These are phyloP conservation scores for Alternaria gaisen DNA, from an alignment of 2,329 filamentous ascomycete species.

Conservation along the genomic window DNA sequence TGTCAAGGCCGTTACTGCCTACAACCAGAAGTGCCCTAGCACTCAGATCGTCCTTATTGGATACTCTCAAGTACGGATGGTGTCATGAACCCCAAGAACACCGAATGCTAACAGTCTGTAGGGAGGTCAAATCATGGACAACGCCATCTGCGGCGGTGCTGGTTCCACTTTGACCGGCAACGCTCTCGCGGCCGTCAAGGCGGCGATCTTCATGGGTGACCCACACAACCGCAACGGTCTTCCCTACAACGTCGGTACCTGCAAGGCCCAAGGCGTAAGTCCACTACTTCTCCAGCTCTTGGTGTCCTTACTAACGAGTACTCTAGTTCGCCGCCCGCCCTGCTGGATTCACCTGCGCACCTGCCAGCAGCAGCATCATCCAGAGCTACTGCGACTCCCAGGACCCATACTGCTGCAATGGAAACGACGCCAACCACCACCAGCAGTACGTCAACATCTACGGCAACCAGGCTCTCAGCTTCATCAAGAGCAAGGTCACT, in stretches of 20 bases:
- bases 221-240: conserved; percentile 66
- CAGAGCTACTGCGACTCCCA: conserved; percentile 71
- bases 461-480: conserved; percentile 65
- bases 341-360: conserved; percentile 64
- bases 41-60: conserved; percentile 69
- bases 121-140: conserved; percentile 71
- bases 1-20: conserved; percentile 66
- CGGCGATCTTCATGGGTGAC: conserved; percentile 71
- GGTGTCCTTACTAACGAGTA: conserved; percentile 5
- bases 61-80: conserved; percentile 64
- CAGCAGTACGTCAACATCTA: conserved; percentile 70
- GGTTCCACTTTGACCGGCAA: conserved; percentile 58
- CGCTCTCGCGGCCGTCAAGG: conserved; percentile 66
- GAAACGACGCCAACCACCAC: conserved; percentile 67
- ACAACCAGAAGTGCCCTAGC: conserved; percentile 65
- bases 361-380: conserved; percentile 63
- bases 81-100: background rate
- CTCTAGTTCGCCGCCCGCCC: conserved; percentile 68
- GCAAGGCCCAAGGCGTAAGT: conserved; percentile 66
- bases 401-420: conserved; percentile 73
- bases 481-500: conserved; percentile 65
- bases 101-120: conserved; percentile 36
- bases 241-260: conserved; percentile 69
- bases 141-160: conserved; percentile 67
- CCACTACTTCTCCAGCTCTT: background rate